Conservation (phyloP, 2,329 filamentous ascomycete species). For the Trichoderma hamatum region DNA sequence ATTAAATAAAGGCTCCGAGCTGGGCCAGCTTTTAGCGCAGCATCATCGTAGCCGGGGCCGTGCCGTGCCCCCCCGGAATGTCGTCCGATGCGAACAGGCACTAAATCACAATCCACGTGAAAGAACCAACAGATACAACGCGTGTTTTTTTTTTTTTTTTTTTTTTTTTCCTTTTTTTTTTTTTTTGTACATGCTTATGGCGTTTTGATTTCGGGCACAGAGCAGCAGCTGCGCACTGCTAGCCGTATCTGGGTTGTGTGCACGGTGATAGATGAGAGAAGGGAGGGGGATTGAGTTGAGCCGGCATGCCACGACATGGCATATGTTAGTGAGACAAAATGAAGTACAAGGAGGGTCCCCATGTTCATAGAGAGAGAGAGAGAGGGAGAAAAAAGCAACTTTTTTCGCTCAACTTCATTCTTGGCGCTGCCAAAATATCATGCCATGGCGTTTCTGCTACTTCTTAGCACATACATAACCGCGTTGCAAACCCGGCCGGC, state of each 20-base stretch:
- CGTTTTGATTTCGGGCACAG: slow-evolving; percentile 4
- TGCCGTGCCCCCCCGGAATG: slow-evolving; percentile 17
- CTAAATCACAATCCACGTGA: not conserved
- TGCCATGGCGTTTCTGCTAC: not conserved
- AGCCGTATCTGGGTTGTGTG: not conserved
- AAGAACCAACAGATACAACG: not conserved
- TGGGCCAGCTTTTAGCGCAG: not conserved
- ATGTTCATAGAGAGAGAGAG: not conserved
- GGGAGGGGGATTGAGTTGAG: not conserved
- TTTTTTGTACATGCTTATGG: too few relatives aligned
- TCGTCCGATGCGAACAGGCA: slow-evolving; percentile 3
- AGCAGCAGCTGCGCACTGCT: slow-evolving; percentile 17
- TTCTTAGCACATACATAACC: not conserved
- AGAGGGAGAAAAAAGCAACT: not conserved
- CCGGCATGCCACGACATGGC: slow-evolving; percentile 2
- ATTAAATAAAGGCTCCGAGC: not conserved
- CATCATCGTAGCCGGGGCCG: not conserved
- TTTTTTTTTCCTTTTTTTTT: too few relatives aligned
- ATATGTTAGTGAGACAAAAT: slow-evolving; percentile 10
- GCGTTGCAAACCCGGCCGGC: not conserved
- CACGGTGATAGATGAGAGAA: not conserved
- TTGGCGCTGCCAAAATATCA: not conserved
- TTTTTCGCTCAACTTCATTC: not conserved
- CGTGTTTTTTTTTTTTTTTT: not conserved
- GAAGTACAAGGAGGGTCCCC: slow-evolving; percentile 9